phyloP scores from a whole-genome alignment of 1,284 basidiomycete genomes.

The Tylopilus orsonianus region DNA sequence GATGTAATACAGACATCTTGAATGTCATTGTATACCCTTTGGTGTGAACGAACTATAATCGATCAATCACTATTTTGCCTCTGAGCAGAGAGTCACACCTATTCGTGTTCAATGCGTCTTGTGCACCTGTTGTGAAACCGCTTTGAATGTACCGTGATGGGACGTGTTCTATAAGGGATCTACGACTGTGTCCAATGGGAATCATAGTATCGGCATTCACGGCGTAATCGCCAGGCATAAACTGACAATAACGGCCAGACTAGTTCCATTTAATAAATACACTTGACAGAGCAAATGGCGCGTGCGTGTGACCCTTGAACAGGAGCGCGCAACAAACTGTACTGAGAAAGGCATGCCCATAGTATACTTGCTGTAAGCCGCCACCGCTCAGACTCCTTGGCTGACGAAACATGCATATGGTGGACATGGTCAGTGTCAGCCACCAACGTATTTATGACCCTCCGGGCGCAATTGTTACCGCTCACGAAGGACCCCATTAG shows the following conservation, averaged over 20 bases:
- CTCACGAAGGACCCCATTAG: constrained; percentile 1
- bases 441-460: constrained; percentile 30
- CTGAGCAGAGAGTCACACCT: background rate
- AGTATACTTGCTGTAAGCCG: constrained; percentile 21
- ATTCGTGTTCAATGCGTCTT: background rate
- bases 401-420: no score
- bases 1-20: background rate
- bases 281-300: no score
- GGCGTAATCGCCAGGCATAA: background rate
- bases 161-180: background rate
- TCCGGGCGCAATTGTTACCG: background rate
- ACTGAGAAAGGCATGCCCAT: no score
- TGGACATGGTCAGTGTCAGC: constrained; percentile 21
- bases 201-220: background rate
- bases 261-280: no score
- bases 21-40: no score
- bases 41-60: background rate
- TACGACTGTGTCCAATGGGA: background rate
- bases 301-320: no score
- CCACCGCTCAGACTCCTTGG: constrained; percentile 5
- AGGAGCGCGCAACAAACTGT: no score
- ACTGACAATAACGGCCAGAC: background rate
- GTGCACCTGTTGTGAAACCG: background rate
- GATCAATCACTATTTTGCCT: background rate
- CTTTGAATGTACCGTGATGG: background rate